Percentiles rank a stretch among this genome's conserved stretches.
Evolutionary conservation across 2,329 filamentous ascomycete genomes (phyloP).

Genomic region (Arachnopeziza araneosa): DNA sequence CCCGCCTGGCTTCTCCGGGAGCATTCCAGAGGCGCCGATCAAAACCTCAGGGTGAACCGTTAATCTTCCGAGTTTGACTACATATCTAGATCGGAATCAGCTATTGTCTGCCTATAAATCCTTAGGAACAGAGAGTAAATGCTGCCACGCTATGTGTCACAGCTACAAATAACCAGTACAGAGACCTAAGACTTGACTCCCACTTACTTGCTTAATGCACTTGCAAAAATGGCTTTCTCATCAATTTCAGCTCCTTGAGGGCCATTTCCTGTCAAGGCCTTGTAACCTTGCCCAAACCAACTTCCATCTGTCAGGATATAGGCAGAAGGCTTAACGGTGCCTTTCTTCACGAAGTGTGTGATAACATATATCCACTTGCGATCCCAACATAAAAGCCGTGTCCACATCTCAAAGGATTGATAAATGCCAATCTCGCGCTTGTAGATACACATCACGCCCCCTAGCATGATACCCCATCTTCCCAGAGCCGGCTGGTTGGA

Average conservation of each 20-base stretch:
- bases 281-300: constrained; percentile 35
- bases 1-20: constrained; percentile 68
- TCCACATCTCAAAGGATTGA: constrained; percentile 68
- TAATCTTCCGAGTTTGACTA: constrained; percentile 73
- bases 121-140: neutral
- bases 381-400: constrained; percentile 67
- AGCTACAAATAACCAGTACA: too few species aligned
- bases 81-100: constrained; percentile 43
- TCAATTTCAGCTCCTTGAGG: constrained; percentile 34
- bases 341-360: constrained; percentile 65
- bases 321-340: constrained; percentile 47
- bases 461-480: constrained; percentile 58
- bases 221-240: constrained; percentile 63
- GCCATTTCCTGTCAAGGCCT: constrained; percentile 34
- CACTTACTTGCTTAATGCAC: constrained; percentile 57
- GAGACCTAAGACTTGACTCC: too few species aligned
- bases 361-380: constrained; percentile 76
- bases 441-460: constrained; percentile 69
- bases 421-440: constrained; percentile 67
- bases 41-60: constrained; percentile 80
- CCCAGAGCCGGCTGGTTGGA: constrained; percentile 41
- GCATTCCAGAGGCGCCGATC: constrained; percentile 63
- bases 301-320: constrained; percentile 37
- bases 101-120: neutral
- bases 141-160: neutral